A percentile compares a stretch with the other conserved stretches of the same genome.
Conservation (phyloP, 2,329 filamentous ascomycete species). For the Penicillium crustosum region DNA sequence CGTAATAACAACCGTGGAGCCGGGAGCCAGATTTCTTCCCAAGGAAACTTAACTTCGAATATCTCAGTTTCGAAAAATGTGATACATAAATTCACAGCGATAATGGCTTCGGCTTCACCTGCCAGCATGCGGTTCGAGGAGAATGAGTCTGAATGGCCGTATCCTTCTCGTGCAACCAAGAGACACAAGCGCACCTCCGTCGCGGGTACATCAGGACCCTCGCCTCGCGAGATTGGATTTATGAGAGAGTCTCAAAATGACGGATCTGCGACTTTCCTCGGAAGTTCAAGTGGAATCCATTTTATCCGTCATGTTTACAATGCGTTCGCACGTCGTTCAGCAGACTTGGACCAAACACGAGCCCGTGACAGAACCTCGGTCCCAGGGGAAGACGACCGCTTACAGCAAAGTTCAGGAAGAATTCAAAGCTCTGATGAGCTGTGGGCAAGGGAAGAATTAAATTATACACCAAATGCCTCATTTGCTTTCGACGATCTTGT, state of each 20-base stretch:
- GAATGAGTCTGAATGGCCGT: conserved; percentile 19
- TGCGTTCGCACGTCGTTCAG: conserved; percentile 44
- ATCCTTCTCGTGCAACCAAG: conserved; percentile 25
- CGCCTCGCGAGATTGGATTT: conserved; percentile 47
- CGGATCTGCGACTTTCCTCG: conserved; percentile 55
- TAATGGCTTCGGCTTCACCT: conserved; percentile 20
- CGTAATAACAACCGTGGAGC: background rate
- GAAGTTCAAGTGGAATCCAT: conserved; percentile 60
- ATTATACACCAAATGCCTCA: background rate
- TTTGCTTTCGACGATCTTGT: conserved; percentile 52
- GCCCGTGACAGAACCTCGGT: conserved; percentile 47
- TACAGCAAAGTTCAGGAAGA: conserved; percentile 25
- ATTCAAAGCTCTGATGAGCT: conserved; percentile 44
- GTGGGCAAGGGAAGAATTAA: conserved; percentile 15
- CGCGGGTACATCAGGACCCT: conserved; percentile 18
- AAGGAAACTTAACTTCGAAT: background rate
- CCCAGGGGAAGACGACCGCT: conserved; percentile 58
- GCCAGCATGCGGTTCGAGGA: conserved; percentile 15
- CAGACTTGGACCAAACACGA: conserved; percentile 30
- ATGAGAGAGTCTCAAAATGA: conserved; percentile 53
- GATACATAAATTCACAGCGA: background rate
- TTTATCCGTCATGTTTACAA: conserved; percentile 58
- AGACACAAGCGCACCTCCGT: conserved; percentile 28
- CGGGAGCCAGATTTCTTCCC: background rate
- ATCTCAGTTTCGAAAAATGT: conserved; percentile 2